These are phyloP conservation scores for Aureobasidium mangrovei DNA, from an alignment of 2,329 filamentous ascomycete species.

Conservation along the genomic window DNA sequence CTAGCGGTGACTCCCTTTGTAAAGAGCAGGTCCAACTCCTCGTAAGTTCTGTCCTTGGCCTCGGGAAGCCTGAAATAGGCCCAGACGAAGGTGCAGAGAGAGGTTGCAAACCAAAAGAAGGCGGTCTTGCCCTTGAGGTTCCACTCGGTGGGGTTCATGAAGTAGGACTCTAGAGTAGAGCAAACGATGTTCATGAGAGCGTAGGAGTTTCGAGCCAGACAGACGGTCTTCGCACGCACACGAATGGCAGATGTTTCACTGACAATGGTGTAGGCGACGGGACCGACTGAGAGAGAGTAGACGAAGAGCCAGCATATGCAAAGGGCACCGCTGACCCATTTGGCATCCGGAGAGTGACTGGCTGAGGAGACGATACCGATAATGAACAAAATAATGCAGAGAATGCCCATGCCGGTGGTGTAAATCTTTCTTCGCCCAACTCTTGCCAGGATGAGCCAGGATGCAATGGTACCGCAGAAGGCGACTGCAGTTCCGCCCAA, in stretches of 20 bases:
- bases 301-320: conserved; percentile 28
- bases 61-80: conserved; percentile 33
- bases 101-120: conserved; percentile 34
- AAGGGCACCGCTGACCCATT: conserved; percentile 36
- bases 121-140: conserved; percentile 34
- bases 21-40: conserved; percentile 38
- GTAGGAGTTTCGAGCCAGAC: conserved; percentile 32
- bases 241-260: conserved; percentile 31
- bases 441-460: conserved; percentile 33
- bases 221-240: conserved; percentile 31
- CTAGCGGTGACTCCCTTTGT: background rate
- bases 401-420: conserved; percentile 16
- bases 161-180: conserved; percentile 27
- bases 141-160: conserved; percentile 35
- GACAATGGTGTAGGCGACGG: conserved; percentile 32
- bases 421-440: conserved; percentile 35
- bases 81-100: conserved; percentile 28
- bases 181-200: conserved; percentile 29
- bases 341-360: conserved; percentile 24
- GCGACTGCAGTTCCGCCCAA: conserved; percentile 32
- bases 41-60: conserved; percentile 33
- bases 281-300: conserved; percentile 32
- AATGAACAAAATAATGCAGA: background rate
- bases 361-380: conserved; percentile 35
- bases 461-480: conserved; percentile 33